Conservation (phyloP, 2,329 filamentous ascomycete species). For the Claviceps lovelessii region DNA sequence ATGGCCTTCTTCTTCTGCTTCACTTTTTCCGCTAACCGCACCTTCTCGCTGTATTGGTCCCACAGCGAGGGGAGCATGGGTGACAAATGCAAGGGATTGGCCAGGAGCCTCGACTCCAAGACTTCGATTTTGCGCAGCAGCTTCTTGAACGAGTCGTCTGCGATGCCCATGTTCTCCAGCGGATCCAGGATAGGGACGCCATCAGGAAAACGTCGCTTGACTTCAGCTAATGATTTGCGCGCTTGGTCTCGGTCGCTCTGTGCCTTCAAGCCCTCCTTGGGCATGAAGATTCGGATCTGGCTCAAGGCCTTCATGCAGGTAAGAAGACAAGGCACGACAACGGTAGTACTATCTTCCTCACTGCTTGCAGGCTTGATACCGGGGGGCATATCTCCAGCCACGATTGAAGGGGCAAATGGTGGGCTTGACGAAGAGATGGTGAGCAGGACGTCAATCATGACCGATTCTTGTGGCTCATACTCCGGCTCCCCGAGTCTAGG, state of each 20-base stretch:
- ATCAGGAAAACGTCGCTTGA: conserved; percentile 79
- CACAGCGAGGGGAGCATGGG: conserved; percentile 72
- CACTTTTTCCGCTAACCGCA: conserved; percentile 61
- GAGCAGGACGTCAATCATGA: conserved; percentile 71
- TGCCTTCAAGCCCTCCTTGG: conserved; percentile 54
- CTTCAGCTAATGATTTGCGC: conserved; percentile 59
- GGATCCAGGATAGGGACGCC: conserved; percentile 81
- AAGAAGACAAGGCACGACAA: conserved; percentile 61
- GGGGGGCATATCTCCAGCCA: conserved; percentile 36
- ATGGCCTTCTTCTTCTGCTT: conserved; percentile 84
- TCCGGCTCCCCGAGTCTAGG: conserved; percentile 55
- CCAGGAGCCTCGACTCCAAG: conserved; percentile 73
- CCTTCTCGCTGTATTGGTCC: conserved; percentile 73
- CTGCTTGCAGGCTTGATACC: conserved; percentile 35
- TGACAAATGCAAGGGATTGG: conserved; percentile 85
- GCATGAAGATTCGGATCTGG: conserved; percentile 70
- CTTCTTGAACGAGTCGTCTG: conserved; percentile 84
- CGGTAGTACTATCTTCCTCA: conserved; percentile 18
- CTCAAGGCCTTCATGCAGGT: conserved; percentile 75
- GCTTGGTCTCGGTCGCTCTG: conserved; percentile 51
- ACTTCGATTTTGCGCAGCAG: conserved; percentile 93
- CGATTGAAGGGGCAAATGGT: conserved; percentile 25
- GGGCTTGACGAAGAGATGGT: conserved; percentile 37
- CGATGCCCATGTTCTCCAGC: conserved; percentile 91
- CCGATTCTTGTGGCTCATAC: conserved; percentile 58